Evolutionary conservation across 2,329 filamentous ascomycete species (phyloP), one percentile per base, ranked within the genome.

Genomic region (Sporothrix inflata): DNA sequence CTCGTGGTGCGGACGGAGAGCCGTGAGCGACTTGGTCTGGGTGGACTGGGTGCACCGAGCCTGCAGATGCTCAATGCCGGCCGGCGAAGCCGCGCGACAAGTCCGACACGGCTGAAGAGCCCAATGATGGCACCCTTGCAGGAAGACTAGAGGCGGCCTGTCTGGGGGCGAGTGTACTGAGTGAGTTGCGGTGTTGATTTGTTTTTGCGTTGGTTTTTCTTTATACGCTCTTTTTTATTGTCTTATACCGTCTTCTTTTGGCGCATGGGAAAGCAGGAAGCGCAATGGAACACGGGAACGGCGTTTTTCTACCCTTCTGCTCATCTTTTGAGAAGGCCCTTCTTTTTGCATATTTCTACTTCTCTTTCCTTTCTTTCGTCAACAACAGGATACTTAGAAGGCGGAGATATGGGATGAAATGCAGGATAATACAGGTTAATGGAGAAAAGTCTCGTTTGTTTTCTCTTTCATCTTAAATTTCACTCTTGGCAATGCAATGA

Each of bases 1-100:
- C 80, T 98, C 75, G 90, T 93, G 70, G 88, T 94, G 2, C 85
- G 95, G 76, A 97, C 93, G 0, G 95, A 98, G 79, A 97, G 94
- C 79, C 86, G 94, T 70, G 96, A 98, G 79, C 86, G 93, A 72
- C 81, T 98, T 49, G 85, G 72, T 1, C 34, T 60, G 16, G 67
- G 68, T 16, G 65, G 65, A 1, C 65, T 67, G 24, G 45, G 30
- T 5, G 27, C 65, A 30, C 79, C 88, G 16, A 86, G 83, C 9
- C 75, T 86, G 30, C 85, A 86, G 72, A 84, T 87, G 82, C 79
- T 88, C 74, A 86, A 84, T 67, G 86, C 86, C 1, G 88, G 88
- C 30, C 80, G 88, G 79, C 83, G 87, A 79, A 89, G 87, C 79
- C 83, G 87, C 71, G 83, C 86, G 19, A 84, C 82, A 24, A 90